Base-by-base conservation (phyloP, 2,329 filamentous ascomycete genomes). In the Penicillium sp. region DNA sequence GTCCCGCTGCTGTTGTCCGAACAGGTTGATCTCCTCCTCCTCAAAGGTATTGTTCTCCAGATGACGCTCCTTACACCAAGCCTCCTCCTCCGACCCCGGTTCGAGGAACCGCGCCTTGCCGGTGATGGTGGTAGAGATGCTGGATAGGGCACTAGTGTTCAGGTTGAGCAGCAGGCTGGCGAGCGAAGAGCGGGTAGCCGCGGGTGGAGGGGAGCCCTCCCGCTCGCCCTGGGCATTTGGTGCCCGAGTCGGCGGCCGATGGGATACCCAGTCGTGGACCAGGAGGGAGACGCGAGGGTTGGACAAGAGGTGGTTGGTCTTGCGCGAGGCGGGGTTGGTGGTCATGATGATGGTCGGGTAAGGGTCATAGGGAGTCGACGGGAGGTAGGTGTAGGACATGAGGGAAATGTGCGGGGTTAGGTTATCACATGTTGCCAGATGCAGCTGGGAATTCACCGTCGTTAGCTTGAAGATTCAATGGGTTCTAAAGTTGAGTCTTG, bases 361-460 rank as follows among this genome's bases (percentile, higher is more conserved):
- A 54, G 83, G 73, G 41, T 86, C 84, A 76, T 87, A 89, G 41
- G 87, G 88, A 15, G 90, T 91, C 5, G 84, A 87, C 41, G 92
- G 90, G 22, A 99, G 89, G 79, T 97, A 98, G 72, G 95, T 98
- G 82, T 98, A 98, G 82, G 96, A 97, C 95, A 99, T 99, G 65
- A 99, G 87, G 39, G 92, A 96, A 66, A 98, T 91, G 75, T 98
- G 92, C 10, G 95, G 95, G 64, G 88, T 83, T 71, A 95, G 90
- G 67, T 90, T 84, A 68, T 87, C 87, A 76, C 90, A 96, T 58
- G 95, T 99, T 69, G 95, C 93, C 55, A 99, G 89, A 78, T 99
- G 95, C 67, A 99, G 91, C 92, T 96, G 71, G 41, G 15, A 43
- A 43, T 58, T 49, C 41, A 35, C 14, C 37, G 34, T 17, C 31